Evolutionary conservation across 176 grass and related monocot genomes (phyloP).

Genomic region (Oryza glaberrima): DNA sequence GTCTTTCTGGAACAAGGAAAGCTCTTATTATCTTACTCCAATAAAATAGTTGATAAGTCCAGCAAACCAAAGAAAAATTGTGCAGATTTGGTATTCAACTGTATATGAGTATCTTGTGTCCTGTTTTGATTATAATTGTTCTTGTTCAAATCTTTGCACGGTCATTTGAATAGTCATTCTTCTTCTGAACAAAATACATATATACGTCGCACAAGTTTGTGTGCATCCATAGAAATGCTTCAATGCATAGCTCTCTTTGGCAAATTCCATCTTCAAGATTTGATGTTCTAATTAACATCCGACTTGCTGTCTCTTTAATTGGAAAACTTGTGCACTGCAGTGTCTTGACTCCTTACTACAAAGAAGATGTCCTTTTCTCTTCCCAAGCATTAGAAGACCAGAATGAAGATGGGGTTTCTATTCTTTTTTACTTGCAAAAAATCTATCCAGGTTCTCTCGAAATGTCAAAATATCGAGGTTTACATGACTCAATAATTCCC

Average conservation of each 20-base stretch:
- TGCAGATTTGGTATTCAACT: conserved; percentile 1
- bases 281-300: conserved; percentile 11
- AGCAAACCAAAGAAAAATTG: conserved; percentile 11
- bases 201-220: background rate
- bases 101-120: background rate
- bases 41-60: conserved; percentile 18
- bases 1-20: background rate
- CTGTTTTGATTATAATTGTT: background rate
- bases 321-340: conserved; percentile 50
- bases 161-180: conserved; percentile 18
- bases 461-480: conserved; percentile 21
- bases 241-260: background rate
- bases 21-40: background rate
- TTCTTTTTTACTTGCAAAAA: conserved; percentile 98
- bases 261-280: background rate
- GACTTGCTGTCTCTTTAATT: conserved; percentile 10
- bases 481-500: background rate
- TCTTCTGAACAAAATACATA: background rate
- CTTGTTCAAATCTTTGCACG: background rate
- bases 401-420: conserved; percentile 98
- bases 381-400: conserved; percentile 61
- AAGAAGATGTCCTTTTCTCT: conserved; percentile 93
- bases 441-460: conserved; percentile 82
- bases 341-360: conserved; percentile 96
- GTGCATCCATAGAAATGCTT: background rate